Percentiles rank a stretch among this genome's conserved stretches.
Conservation (phyloP, 2,329 filamentous ascomycete species). For the Aspergillus proliferans region DNA sequence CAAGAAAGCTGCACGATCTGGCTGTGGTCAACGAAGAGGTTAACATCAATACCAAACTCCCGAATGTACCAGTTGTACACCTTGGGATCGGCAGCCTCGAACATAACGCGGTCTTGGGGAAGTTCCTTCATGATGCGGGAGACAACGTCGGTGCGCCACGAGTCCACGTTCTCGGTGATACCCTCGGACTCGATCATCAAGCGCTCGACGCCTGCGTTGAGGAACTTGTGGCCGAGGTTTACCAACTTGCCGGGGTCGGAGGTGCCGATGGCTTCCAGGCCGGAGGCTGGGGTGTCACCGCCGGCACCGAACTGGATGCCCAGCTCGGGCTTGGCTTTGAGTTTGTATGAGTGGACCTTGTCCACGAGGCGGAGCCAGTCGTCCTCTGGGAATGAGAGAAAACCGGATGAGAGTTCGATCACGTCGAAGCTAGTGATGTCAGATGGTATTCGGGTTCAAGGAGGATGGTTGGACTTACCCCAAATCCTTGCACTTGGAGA, state of each 20-base stretch:
- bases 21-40: constrained; percentile 53
- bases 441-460: neutral
- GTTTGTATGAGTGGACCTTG: constrained; percentile 41
- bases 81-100: constrained; percentile 51
- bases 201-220: constrained; percentile 48
- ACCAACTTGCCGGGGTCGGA: constrained; percentile 46
- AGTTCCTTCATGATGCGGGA: constrained; percentile 48
- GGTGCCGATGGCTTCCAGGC: constrained; percentile 44
- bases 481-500: constrained; percentile 47
- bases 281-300: constrained; percentile 45
- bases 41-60: constrained; percentile 53
- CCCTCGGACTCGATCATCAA: constrained; percentile 57
- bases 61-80: constrained; percentile 54
- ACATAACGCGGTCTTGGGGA: constrained; percentile 51
- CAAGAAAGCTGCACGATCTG: constrained; percentile 53
- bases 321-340: constrained; percentile 51
- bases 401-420: constrained; percentile 49
- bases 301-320: constrained; percentile 55
- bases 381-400: constrained; percentile 49
- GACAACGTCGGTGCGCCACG: constrained; percentile 52
- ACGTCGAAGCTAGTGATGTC: constrained; percentile 44
- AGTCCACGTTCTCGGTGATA: constrained; percentile 52
- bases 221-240: constrained; percentile 45
- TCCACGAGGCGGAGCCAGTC: constrained; percentile 50
- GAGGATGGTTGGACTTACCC: constrained; percentile 25